Percentiles rank a stretch among this genome's conserved stretches.
phyloP scores from a whole-genome alignment of 257 asterid species.

The Rubia yunnanensis region DNA sequence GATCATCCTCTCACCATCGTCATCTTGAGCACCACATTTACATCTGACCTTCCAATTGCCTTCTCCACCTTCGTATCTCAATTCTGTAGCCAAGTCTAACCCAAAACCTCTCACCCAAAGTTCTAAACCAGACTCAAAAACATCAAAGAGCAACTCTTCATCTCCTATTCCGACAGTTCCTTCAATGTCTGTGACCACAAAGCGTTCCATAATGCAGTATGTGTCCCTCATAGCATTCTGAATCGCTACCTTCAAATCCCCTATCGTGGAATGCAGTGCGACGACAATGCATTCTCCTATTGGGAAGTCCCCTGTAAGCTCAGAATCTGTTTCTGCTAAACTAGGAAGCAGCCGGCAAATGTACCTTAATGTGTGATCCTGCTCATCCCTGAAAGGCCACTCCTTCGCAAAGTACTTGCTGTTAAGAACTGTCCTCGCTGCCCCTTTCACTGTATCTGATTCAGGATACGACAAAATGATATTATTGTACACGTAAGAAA shows the following conservation, averaged over 20 bases:
- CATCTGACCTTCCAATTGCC: conserved; percentile 79
- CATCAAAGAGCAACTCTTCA: conserved; percentile 61
- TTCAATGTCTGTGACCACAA: conserved; percentile 40
- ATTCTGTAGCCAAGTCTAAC: conserved; percentile 33
- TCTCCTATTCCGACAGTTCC: conserved; percentile 45
- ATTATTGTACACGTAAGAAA: conserved; percentile 34
- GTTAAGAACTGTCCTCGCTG: conserved; percentile 43
- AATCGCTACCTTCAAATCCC: conserved; percentile 52
- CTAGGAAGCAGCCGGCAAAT: conserved; percentile 37
- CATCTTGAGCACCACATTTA: conserved; percentile 81
- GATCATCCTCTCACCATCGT: conserved; percentile 94
- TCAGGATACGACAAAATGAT: conserved; percentile 38
- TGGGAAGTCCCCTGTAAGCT: conserved; percentile 20
- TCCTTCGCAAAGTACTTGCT: conserved; percentile 74
- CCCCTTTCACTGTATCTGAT: conserved; percentile 23
- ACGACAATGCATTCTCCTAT: conserved; percentile 47
- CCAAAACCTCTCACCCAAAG: conserved; percentile 45
- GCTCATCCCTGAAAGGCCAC: conserved; percentile 74
- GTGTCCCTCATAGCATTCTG: conserved; percentile 67
- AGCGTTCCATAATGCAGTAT: conserved; percentile 47
- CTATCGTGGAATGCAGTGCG: conserved; percentile 64
- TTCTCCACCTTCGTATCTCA: conserved; percentile 60
- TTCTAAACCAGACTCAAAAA: conserved; percentile 55
- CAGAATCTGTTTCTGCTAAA: conserved; percentile 21
- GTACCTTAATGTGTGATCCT: conserved; percentile 57